Evolutionary conservation across 2,329 filamentous ascomycete genomes (phyloP).

Genomic region (Scedosporium boydii): DNA sequence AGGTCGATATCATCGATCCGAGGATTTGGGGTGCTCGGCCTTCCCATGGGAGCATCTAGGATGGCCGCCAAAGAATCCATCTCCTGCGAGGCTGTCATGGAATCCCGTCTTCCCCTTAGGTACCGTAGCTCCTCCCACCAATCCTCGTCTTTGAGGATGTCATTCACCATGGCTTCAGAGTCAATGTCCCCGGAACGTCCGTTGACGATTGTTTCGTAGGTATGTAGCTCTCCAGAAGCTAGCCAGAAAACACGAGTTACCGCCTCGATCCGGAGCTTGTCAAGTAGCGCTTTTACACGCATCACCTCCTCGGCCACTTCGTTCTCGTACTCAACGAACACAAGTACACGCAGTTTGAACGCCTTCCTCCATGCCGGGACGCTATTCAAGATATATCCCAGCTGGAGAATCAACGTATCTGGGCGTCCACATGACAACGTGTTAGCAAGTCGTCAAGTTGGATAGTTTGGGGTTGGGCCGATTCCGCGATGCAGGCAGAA

Average conservation of each 20-base stretch:
- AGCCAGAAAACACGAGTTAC: slow-evolving; percentile 75
- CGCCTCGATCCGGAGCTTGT: slow-evolving; percentile 74
- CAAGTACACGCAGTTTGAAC: slow-evolving; percentile 65
- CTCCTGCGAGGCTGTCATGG: slow-evolving; percentile 32
- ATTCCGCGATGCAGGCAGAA: slow-evolving; percentile 3
- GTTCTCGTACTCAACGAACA: slow-evolving; percentile 82
- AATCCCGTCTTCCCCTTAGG: slow-evolving; percentile 31
- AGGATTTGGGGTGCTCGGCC: slow-evolving; percentile 35
- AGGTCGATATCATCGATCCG: slow-evolving; percentile 18
- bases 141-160: slow-evolving; percentile 58
- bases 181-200: slow-evolving; percentile 44
- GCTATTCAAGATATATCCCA: slow-evolving; percentile 76
- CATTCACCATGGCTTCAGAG: slow-evolving; percentile 51
- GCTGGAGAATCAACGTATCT: slow-evolving; percentile 73
- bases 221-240: slow-evolving; percentile 59
- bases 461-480: neutral
- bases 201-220: slow-evolving; percentile 72
- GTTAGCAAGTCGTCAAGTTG: neutral
- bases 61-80: slow-evolving; percentile 32
- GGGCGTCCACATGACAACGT: slow-evolving; percentile 9
- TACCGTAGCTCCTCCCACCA: slow-evolving; percentile 75
- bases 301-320: slow-evolving; percentile 72
- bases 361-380: slow-evolving; percentile 70
- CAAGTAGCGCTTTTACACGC: slow-evolving; percentile 62
- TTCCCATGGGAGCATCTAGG: slow-evolving; percentile 30